Percentiles rank a stretch among this genome's conserved stretches.
Evolutionary conservation across 805 yeast species (phyloP).

Genomic region (Saccharomycopsis babjevae): DNA sequence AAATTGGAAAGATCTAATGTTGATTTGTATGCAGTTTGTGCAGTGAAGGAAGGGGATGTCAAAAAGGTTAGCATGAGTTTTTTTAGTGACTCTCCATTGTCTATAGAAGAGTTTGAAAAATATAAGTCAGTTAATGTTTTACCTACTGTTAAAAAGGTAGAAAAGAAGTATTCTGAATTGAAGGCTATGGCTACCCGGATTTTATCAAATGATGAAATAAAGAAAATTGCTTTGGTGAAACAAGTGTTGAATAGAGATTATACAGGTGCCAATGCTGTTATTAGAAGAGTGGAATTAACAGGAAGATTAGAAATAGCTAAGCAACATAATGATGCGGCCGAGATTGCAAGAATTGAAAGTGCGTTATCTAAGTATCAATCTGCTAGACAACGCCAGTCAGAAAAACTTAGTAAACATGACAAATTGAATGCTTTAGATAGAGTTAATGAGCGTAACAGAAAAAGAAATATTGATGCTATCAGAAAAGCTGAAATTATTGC

Average conservation of each 20-base stretch:
- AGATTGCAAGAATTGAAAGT: constrained; percentile 36
- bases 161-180: constrained; percentile 53
- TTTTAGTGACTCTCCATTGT: constrained; percentile 69
- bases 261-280: constrained; percentile 65
- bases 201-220: constrained; percentile 63
- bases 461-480: constrained; percentile 63
- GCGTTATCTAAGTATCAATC: constrained; percentile 35
- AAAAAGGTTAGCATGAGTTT: constrained; percentile 68
- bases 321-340: constrained; percentile 41
- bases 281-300: constrained; percentile 58
- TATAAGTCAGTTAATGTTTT: constrained; percentile 48
- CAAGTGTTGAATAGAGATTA: constrained; percentile 50
- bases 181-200: constrained; percentile 52
- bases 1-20: constrained; percentile 39
- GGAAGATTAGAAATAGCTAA: constrained; percentile 69
- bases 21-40: constrained; percentile 53
- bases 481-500: constrained; percentile 70
- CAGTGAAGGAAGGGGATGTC: constrained; percentile 70
- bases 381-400: constrained; percentile 29
- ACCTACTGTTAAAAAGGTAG: constrained; percentile 57
- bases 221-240: constrained; percentile 60
- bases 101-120: constrained; percentile 60
- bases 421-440: constrained; percentile 43
- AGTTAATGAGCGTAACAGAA: constrained; percentile 79
- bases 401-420: constrained; percentile 25